Evolutionary conservation across 805 yeast species (phyloP), one percentile per base, ranked within the genome.

Genomic region (Candida xyloterini): DNA sequence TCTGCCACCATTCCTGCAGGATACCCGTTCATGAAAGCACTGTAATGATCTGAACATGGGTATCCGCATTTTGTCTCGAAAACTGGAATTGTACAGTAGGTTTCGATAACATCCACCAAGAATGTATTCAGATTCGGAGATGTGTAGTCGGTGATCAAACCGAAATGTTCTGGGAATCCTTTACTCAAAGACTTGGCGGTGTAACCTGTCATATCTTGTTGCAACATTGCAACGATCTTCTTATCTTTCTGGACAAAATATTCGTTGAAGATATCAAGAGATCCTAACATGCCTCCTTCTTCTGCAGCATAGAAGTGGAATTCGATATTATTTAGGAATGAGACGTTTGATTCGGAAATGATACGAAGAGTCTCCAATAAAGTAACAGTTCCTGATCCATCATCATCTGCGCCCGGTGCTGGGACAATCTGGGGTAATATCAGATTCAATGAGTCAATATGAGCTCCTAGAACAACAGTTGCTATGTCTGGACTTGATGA

Each of bases 371-470:
- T 79, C 60, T 89, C 95, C 36, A 87, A 65, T 22, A 76, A 74
- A 3, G 95, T 84, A 8, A 82, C 78, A 3, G 89, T 83, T 8
- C 96, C 97, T 3, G 88, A 77, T 1, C 95, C 97, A 60, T 89
- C 86, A 57, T 90, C 97, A 58, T 89, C 97, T 5, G 96, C 96
- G 4, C 97, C 97, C 5, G 96, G 96, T 0, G 96, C 89, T 18
- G 79, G 70, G 48, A 86, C 57, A n/a, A 79, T 42, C 30, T 70
- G 70, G 8, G 96, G 96, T 44, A 85, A 69, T 30, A 86, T 47
- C 41, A 84, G 66, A 57, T 88, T 87, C 49, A 80, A 74, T 2
- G 95, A 83, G 60, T 89, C 97, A 53, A 81, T 85, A 63, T 89
- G 97, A 10, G 90, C 82, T 1, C 96, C 95, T 24, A 89, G 73